Percentiles rank a stretch among this genome's conserved stretches.
phyloP scores from a whole-genome alignment of 164 flowering plant species.

The Nelumbo lutea region DNA sequence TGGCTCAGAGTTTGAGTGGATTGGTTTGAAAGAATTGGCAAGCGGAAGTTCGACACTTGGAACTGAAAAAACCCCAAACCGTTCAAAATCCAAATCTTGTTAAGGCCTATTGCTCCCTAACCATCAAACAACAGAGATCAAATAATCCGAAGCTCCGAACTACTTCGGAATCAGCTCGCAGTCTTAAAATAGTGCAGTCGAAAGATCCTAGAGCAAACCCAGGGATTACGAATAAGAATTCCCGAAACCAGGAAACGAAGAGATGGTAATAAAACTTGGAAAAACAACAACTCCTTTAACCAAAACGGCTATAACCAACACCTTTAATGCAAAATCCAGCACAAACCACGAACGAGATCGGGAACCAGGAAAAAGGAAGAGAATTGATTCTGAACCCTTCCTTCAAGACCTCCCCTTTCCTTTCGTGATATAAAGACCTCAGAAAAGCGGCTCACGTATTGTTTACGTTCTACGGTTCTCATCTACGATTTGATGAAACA shows the following conservation, averaged over 20 bases:
- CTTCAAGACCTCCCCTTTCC: too few species aligned
- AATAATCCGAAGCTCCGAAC: neutral
- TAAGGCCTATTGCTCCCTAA: neutral
- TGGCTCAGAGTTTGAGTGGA: neutral
- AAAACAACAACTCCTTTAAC: neutral
- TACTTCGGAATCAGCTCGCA: too few species aligned
- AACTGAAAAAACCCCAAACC: neutral
- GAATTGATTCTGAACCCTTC: neutral
- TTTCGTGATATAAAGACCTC: neutral
- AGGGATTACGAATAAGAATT: neutral
- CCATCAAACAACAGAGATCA: neutral
- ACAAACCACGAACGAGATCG: neutral
- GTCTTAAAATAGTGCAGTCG: too few species aligned
- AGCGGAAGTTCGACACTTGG: neutral
- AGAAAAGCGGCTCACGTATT: neutral
- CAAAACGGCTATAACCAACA: neutral
- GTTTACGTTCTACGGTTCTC: neutral
- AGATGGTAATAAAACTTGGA: neutral
- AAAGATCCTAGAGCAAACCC: too few species aligned
- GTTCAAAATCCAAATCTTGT: neutral
- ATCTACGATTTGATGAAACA: neutral
- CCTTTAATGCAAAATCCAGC: neutral
- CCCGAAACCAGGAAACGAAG: neutral
- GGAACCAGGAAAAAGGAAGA: neutral
- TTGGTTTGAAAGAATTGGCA: too few species aligned